Evolutionary conservation across 2,329 filamentous ascomycete species (phyloP).

Genomic region (Paecilomyces dactylethromorphus): DNA sequence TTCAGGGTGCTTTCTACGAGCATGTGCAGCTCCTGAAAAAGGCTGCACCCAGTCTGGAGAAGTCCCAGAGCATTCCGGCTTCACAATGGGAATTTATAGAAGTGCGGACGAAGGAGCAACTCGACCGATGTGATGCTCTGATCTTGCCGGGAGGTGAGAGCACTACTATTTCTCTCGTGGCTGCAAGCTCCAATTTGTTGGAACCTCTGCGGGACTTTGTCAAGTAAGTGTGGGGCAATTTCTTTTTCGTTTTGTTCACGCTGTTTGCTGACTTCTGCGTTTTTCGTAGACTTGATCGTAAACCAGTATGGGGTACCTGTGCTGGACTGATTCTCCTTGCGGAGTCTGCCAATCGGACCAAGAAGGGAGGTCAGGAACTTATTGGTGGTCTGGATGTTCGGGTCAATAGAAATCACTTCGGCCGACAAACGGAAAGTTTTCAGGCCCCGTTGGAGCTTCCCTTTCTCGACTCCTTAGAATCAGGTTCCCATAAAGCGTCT

Average conservation of each 20-base stretch:
- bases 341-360: conserved; percentile 79
- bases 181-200: conserved; percentile 70
- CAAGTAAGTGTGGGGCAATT: conserved; percentile 55
- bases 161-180: conserved; percentile 86
- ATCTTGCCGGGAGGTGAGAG: conserved; percentile 93
- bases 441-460: conserved; percentile 66
- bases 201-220: conserved; percentile 85
- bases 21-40: conserved; percentile 70
- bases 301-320: conserved; percentile 92
- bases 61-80: conserved; percentile 11
- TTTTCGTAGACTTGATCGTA: conserved; percentile 57
- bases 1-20: conserved; percentile 91
- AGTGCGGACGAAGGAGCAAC: conserved; percentile 68
- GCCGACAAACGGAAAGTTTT: conserved; percentile 88
- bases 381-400: conserved; percentile 87
- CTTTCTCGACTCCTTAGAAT: conserved; percentile 49
- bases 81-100: conserved; percentile 60
- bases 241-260: background rate
- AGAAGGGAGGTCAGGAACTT: conserved; percentile 84
- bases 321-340: conserved; percentile 88
- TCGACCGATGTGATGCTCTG: conserved; percentile 70
- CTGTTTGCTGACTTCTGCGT: conserved; percentile 10
- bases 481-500: conserved; percentile 10
- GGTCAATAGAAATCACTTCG: conserved; percentile 92
- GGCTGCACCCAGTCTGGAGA: conserved; percentile 51